These are phyloP conservation scores for Mycena filopes DNA, from an alignment of 768 basidiomycete genomes.

Conservation along the genomic window DNA sequence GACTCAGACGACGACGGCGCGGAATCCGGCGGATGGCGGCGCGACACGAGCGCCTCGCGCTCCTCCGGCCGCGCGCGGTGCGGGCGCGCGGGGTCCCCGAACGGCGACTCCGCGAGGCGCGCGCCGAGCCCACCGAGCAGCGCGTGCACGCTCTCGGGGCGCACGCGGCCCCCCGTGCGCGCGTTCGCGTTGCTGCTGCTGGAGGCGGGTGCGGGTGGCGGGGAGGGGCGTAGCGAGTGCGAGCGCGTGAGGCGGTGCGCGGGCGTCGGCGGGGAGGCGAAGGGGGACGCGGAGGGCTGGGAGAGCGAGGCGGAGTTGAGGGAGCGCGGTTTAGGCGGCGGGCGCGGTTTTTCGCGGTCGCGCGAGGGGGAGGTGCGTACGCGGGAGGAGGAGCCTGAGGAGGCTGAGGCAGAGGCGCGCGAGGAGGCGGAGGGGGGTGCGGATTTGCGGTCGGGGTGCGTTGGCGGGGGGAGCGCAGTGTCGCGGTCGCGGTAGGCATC, in stretches of 20 bases:
- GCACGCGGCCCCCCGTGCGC: conserved; percentile 16
- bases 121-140: conserved; percentile 27
- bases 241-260: conserved; percentile 27
- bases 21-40: neutral
- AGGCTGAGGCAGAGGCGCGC: conserved; percentile 12
- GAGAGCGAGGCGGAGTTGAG: conserved; percentile 16
- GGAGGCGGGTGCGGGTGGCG: conserved; percentile 17
- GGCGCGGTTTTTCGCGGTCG: conserved; percentile 23
- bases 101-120: conserved; percentile 28
- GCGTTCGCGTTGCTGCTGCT: neutral
- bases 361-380: conserved; percentile 21
- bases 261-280: conserved; percentile 18
- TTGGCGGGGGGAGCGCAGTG: conserved; percentile 56
- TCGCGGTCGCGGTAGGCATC: conserved; percentile 20
- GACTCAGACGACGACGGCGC: neutral
- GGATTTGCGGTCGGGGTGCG: conserved; percentile 64
- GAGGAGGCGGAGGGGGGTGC: conserved; percentile 28
- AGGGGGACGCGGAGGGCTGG: conserved; percentile 1
- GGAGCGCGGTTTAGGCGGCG: conserved; percentile 33
- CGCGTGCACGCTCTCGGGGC: conserved; percentile 33
- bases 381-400: neutral
- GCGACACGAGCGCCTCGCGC: conserved; percentile 21
- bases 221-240: conserved; percentile 26
- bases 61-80: conserved; percentile 11
- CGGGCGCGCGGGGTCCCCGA: conserved; percentile 29